Percentiles rank a stretch among this genome's conserved stretches.
phyloP scores from a whole-genome alignment of 805 yeast genomes.

The Sugiyamaella valdiviana region DNA sequence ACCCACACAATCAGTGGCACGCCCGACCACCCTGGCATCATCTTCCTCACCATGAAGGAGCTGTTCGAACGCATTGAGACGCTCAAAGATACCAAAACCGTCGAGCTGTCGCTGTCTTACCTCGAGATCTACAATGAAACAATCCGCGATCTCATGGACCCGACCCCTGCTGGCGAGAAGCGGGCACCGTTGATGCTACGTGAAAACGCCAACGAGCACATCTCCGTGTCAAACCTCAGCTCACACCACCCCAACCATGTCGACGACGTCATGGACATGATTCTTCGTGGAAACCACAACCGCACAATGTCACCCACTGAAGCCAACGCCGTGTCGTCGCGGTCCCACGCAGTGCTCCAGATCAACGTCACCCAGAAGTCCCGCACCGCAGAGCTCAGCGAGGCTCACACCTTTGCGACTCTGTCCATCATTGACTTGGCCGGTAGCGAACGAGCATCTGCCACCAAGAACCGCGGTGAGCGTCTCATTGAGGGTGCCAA shows the following conservation, averaged over 20 bases:
- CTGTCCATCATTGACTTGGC: constrained; percentile 87
- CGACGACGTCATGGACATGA: constrained; percentile 51
- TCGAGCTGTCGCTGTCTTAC: constrained; percentile 58
- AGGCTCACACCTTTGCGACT: constrained; percentile 70
- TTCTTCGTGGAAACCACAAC: constrained; percentile 62
- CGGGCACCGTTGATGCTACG: constrained; percentile 41
- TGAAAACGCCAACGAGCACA: constrained; percentile 62
- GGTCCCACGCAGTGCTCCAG: constrained; percentile 92
- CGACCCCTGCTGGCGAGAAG: constrained; percentile 33
- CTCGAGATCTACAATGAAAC: constrained; percentile 90
- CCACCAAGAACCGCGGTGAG: constrained; percentile 77
- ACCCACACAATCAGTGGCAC: constrained; percentile 85
- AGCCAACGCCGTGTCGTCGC: constrained; percentile 83
- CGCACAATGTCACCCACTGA: constrained; percentile 83
- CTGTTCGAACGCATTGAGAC: constrained; percentile 57
- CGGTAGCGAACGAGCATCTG: constrained; percentile 91
- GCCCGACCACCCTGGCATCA: constrained; percentile 67
- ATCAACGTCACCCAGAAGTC: constrained; percentile 59
- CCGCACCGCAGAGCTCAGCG: constrained; percentile 55
- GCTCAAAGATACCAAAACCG: constrained; percentile 45
- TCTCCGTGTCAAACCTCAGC: constrained; percentile 66
- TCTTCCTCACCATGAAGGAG: constrained; percentile 71
- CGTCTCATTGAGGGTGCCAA: constrained; percentile 88
- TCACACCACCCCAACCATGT: constrained; percentile 46
- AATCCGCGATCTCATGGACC: constrained; percentile 69